Base-by-base conservation (phyloP, 2,329 filamentous ascomycete species). In the Cercospora brassicicola region DNA sequence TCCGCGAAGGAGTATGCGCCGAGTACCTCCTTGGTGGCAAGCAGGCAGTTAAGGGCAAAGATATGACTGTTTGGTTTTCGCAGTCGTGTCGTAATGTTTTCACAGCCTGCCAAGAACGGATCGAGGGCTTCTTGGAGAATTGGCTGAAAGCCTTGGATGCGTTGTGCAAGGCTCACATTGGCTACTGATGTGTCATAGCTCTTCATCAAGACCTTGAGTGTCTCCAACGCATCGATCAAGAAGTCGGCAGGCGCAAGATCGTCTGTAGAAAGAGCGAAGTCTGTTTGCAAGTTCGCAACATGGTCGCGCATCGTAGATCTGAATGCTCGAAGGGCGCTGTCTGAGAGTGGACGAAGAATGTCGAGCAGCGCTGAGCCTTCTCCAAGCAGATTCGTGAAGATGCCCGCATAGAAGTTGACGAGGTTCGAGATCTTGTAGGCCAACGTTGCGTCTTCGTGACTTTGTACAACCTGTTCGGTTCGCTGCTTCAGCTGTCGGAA, bases 371-470 rank as follows among this genome's bases (percentile, higher is more conserved):
- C 83, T 0, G 92, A 92, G 10, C 89, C 84, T 2, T 84, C 74
- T 1, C 91, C 90, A 0, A 98, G 83, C 0, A 98, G 84, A 73
- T 91, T 94, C 15, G 88, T 82, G 77, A 98, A 97, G 0, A 94
- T 97, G 69, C 88, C 85, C 31, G 88, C 89, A 81, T 99, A 99
- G 80, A 99, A 99, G 48, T 88, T 89, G 51, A 98, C 85, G 1
- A 99, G 84, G 74, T 96, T 97, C 10, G 92, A 90, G 48, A 98
- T 88, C 78, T 93, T 95, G 82, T 97, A 99, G 36, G 93, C 90
- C 59, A 93, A 83, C 20, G 96, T 92, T 0, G 90, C 90, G 67
- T 98, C 94, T 73, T 97, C 94, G 77, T 97, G 94, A 69, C 91
- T 91, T 74, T 96, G 93, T 15, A 98, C 90, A 20, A 96, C 91